Evolutionary conservation across 2,329 filamentous ascomycete genomes (phyloP), one percentile per base, ranked within the genome.

Genomic region (Aquanectria penicillioides): DNA sequence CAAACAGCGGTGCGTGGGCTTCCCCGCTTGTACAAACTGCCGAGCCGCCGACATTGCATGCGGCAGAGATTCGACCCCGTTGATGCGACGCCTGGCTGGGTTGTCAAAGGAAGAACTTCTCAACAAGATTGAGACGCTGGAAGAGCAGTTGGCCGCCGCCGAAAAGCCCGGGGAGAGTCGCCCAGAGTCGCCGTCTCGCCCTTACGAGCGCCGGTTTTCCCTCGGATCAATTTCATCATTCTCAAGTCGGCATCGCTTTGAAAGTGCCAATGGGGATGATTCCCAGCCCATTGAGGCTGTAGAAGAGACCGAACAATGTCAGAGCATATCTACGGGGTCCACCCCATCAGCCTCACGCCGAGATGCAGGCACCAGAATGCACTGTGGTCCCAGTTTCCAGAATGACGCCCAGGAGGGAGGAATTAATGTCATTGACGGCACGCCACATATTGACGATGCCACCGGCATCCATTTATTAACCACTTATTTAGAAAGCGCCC

Each of bases 1-100:
- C 13, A 57, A 57, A 17, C 53, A 57, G 18, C 53, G 53, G 22
- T 57, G 53, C 15, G 53, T 57, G 9, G 53, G 53, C 26, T 57
- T 41, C 29, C 53, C 53, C 15, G 34, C 53, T 26, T 57, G 53
- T 31, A 49, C 44, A 8, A 57, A 57, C 26, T 57, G 53, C 36
- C 34, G 34, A 11, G 53, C 53, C 9, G 53, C 53, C 18, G 34
- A 43, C 12, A 28, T 57, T 23, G 31, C 53, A 1, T 57, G 53
- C 25, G 50, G 36, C n/a, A 44, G 53, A 11, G 44, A 49, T 17
- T 57, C 53, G 13, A 57, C 53, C 4, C 53, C 53, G 13, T 15
- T 22, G 17, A 41, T 57, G 53, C 37, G 53, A 43, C 43, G 53
- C 5, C 25, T 57, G 28, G 53, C 53, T 5, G 53, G 53, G 12